Percentiles rank a stretch among this genome's conserved stretches.
These are phyloP conservation scores for Fusarium proliferatum DNA, from an alignment of 2,329 filamentous ascomycete genomes.

Conservation along the genomic window DNA sequence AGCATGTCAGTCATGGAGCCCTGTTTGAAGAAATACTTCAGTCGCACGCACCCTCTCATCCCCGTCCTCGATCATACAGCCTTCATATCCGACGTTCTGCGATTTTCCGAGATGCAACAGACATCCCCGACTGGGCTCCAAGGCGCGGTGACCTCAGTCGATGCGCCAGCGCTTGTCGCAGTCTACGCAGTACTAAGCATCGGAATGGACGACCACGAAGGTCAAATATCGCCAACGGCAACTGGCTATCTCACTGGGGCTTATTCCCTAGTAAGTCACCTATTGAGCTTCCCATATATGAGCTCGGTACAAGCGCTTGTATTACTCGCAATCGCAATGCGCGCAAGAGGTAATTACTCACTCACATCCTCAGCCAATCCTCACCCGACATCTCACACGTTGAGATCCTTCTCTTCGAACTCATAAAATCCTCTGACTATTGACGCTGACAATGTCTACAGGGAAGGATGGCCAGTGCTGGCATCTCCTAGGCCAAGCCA, in stretches of 20 bases:
- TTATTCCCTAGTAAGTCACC: constrained; percentile 30
- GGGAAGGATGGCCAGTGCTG: constrained; percentile 38
- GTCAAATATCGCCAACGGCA: constrained; percentile 16
- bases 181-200: constrained; percentile 32
- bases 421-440: neutral
- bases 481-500: constrained; percentile 32
- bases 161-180: constrained; percentile 23
- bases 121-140: constrained; percentile 18
- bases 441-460: neutral
- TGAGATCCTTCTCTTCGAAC: neutral
- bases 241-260: constrained; percentile 29
- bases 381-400: neutral
- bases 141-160: constrained; percentile 14
- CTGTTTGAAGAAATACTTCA: constrained; percentile 34
- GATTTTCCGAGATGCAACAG: constrained; percentile 33
- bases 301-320: constrained; percentile 35
- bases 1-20: constrained; percentile 34
- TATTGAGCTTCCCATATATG: constrained; percentile 34
- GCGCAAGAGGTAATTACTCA: constrained; percentile 29
- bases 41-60: constrained; percentile 34
- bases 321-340: constrained; percentile 29
- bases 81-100: constrained; percentile 29
- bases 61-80: constrained; percentile 30
- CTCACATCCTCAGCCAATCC: neutral
- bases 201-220: constrained; percentile 32